Conservation (phyloP, 352 stramenopile species). For the Globisporangium acanthophoron region DNA sequence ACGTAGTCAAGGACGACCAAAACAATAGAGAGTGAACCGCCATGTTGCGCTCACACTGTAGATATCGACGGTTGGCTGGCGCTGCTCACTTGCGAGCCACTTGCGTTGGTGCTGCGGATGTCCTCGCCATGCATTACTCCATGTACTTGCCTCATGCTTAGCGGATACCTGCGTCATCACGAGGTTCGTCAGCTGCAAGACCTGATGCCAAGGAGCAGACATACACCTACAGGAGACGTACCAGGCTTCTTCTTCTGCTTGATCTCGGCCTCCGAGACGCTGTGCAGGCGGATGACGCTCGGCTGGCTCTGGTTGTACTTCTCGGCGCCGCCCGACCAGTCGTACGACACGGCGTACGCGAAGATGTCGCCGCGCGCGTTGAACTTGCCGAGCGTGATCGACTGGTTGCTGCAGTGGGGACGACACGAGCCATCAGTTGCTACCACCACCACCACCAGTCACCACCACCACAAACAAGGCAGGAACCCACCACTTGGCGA, state of each 20-base stretch:
- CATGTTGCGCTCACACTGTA: too few species aligned
- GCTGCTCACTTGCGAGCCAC: too few species aligned
- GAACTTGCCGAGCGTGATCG: constrained; percentile 91
- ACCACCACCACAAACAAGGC: too few species aligned
- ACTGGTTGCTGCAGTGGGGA: constrained; percentile 55
- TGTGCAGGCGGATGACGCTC: constrained; percentile 93
- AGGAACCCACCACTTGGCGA: constrained; percentile 59
- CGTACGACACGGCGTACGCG: constrained; percentile 95
- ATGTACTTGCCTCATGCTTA: constrained; percentile 1
- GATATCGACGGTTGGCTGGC: not conserved
- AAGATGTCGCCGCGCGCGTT: constrained; percentile 93
- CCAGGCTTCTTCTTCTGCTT: constrained; percentile 93
- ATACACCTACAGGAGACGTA: constrained; percentile 13
- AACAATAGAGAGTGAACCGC: too few species aligned
- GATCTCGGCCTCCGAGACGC: constrained; percentile 91
- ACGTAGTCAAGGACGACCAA: too few species aligned
- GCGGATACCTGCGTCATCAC: constrained; percentile 2
- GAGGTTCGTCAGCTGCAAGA: not conserved
- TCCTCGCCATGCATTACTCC: too few species aligned
- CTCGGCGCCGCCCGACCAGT: constrained; percentile 94
- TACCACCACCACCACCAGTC: too few species aligned
- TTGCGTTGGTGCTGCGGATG: too few species aligned
- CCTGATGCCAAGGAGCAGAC: too few species aligned
- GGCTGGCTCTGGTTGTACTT: constrained; percentile 83
- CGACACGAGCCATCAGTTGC: too few species aligned